phyloP scores from a whole-genome alignment of 768 basidiomycete genomes.

The Panus rudis region DNA sequence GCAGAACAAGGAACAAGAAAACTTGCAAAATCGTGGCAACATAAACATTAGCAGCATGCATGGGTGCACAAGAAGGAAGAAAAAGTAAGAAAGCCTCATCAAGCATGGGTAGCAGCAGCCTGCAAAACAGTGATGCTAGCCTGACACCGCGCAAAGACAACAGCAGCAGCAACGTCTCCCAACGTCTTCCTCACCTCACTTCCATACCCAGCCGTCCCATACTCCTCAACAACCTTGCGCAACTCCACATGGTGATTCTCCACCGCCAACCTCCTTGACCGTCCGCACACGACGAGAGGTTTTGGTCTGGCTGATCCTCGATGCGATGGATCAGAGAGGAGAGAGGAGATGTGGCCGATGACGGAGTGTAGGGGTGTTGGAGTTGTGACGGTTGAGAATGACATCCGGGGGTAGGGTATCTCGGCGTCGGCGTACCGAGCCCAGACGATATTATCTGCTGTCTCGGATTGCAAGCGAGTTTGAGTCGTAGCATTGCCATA shows the following conservation, averaged over 20 bases:
- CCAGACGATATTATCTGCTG: constrained; percentile 80
- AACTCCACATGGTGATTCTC: constrained; percentile 72
- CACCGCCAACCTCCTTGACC: constrained; percentile 65
- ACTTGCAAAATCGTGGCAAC: too few species aligned
- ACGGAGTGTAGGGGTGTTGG: constrained; percentile 53
- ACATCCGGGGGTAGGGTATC: constrained; percentile 29
- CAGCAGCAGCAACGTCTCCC: constrained; percentile 76
- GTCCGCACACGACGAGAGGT: constrained; percentile 62
- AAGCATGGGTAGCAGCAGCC: too few species aligned
- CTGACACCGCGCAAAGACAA: constrained; percentile 56
- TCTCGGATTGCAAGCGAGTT: constrained; percentile 67
- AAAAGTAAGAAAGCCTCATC: too few species aligned
- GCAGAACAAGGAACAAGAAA: too few species aligned
- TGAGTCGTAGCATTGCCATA: constrained; percentile 61
- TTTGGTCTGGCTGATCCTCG: constrained; percentile 16
- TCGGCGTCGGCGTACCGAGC: constrained; percentile 41
- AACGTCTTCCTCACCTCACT: constrained; percentile 73
- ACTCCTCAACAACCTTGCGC: constrained; percentile 50
- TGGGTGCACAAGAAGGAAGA: too few species aligned
- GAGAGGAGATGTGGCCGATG: constrained; percentile 27
- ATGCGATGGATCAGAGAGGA: constrained; percentile 4
- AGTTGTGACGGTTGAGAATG: constrained; percentile 51
- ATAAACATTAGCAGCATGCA: too few species aligned
- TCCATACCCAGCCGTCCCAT: constrained; percentile 37
- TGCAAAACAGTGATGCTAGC: constrained; percentile 66